Base-by-base conservation (phyloP, 345 rosid species). In the Viola odorata region DNA sequence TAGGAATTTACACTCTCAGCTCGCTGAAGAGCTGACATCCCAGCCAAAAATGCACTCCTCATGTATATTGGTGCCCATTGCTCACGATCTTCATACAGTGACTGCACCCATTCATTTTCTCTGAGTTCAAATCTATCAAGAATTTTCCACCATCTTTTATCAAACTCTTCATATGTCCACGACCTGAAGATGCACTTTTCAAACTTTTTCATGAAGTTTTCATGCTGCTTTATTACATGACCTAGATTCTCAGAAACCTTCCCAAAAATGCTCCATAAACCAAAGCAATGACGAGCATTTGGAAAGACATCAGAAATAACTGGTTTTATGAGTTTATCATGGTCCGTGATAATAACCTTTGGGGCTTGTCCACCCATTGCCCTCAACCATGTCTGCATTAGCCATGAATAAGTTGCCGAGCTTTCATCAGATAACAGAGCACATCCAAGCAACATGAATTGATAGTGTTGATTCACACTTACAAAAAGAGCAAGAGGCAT, bases 401-500 rank as follows among this genome's bases (percentile, higher is more conserved):
- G 47, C 91, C 91, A 86, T 65, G 83, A 72, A 65, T 68, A 78
- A 1, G 91, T 80, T 9, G 81, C 66, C 41, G 72, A 59, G 61
- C 69, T 79, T 72, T 83, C 91, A 61, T 86, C 91, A 1, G 87
- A 72, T 62, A 86, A 38, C 49, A 83, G 58, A n/a, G 82, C 86
- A 64, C 86, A 86, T 55, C 91, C 91, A 69, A 86, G 89, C 37
- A 79, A 74, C 62, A 86, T 74, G 55, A 75, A 78, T 32, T 86
- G 91, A 56, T 73, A 86, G 38, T 86, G 91, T 44, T 86, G 85
- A 68, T 86, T 86, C 67, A 83, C 87, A 45, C 91, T 89, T 55
- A 83, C 69, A 73, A 86, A 80, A 45, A 76, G 61, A 37, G 78
- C 81, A 64, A 86, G 82, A 12, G 89, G 91, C 81, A 83, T 72